A percentile compares a stretch with the other conserved stretches of the same genome.
These are phyloP conservation scores for Ophiostoma himal-ulmi DNA, from an alignment of 2,329 filamentous ascomycete species.

Conservation along the genomic window DNA sequence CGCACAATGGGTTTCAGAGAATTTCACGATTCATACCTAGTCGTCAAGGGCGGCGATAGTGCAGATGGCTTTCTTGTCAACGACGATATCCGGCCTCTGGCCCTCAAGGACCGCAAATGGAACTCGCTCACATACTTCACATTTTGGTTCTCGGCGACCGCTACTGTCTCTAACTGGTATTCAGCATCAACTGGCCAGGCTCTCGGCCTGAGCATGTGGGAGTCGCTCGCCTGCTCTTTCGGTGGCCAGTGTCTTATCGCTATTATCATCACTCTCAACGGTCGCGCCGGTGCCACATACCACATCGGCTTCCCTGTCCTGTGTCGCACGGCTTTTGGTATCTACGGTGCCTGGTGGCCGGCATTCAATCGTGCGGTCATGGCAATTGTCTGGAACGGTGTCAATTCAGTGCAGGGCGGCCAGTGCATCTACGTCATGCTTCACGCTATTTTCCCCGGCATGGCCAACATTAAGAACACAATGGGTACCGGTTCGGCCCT, in stretches of 20 bases:
- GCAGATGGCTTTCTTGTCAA: slow-evolving; percentile 10
- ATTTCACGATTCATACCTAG: slow-evolving; percentile 8
- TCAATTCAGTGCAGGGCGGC: slow-evolving; percentile 10
- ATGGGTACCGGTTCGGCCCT: slow-evolving; percentile 22
- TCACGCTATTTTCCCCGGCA: slow-evolving; percentile 39
- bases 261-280: slow-evolving; percentile 39
- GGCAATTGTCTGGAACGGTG: slow-evolving; percentile 31
- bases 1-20: neutral
- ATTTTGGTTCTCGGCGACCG: slow-evolving; percentile 40
- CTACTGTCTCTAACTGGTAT: slow-evolving; percentile 38
- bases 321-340: slow-evolving; percentile 39
- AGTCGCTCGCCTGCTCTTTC: slow-evolving; percentile 38
- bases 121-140: slow-evolving; percentile 37
- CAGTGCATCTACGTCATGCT: slow-evolving; percentile 35
- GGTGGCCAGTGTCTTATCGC: slow-evolving; percentile 40
- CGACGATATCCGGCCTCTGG: slow-evolving; percentile 12
- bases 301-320: slow-evolving; percentile 41
- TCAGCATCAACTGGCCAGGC: slow-evolving; percentile 34
- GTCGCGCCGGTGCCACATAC: slow-evolving; percentile 30
- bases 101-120: slow-evolving; percentile 36
- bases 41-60: slow-evolving; percentile 6
- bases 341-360: slow-evolving; percentile 39
- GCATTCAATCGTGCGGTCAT: slow-evolving; percentile 40
- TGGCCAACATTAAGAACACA: slow-evolving; percentile 36
- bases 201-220: slow-evolving; percentile 45